These are phyloP conservation scores for Termitomyces sp. DNA, from an alignment of 768 basidiomycete genomes.

Conservation along the genomic window DNA sequence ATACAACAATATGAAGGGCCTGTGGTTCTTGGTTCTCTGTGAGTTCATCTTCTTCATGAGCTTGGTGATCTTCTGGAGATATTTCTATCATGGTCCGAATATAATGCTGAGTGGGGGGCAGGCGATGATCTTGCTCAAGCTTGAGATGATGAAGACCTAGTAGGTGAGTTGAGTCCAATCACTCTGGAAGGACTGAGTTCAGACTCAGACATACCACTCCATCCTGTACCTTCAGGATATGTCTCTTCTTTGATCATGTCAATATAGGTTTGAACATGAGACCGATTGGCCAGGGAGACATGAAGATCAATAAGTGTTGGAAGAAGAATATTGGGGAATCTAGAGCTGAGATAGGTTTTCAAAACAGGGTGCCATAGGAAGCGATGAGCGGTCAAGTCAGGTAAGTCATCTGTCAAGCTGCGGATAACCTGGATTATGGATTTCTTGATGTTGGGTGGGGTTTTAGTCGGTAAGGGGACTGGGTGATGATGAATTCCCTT, in stretches of 20 bases:
- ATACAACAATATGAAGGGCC: background rate
- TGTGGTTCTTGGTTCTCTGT: background rate
- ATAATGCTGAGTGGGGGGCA: constrained; percentile 18
- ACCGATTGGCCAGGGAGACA: constrained; percentile 20
- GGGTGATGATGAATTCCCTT: constrained; percentile 23
- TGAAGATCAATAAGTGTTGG: constrained; percentile 22
- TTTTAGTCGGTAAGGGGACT: constrained; percentile 21
- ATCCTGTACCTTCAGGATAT: constrained; percentile 20
- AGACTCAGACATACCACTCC: too few species aligned
- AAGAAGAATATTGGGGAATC: constrained; percentile 7
- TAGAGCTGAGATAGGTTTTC: background rate
- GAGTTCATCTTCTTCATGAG: constrained; percentile 15
- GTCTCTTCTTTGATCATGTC: background rate
- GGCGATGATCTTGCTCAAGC: constrained; percentile 9
- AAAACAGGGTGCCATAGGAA: constrained; percentile 18
- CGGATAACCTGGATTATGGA: constrained; percentile 11
- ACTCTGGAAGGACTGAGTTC: too few species aligned
- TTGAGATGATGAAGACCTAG: constrained; percentile 18
- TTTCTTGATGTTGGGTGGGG: constrained; percentile 11
- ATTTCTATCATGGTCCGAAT: constrained; percentile 18
- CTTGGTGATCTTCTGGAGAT: background rate
- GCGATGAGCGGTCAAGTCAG: constrained; percentile 18
- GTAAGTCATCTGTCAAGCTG: constrained; percentile 14
- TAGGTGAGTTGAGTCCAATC: background rate
- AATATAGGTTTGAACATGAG: constrained; percentile 18